A percentile compares a stretch with the other conserved stretches of the same genome.
Conservation (phyloP, 2,329 filamentous ascomycete genomes). For the Monosporascus sp. region DNA sequence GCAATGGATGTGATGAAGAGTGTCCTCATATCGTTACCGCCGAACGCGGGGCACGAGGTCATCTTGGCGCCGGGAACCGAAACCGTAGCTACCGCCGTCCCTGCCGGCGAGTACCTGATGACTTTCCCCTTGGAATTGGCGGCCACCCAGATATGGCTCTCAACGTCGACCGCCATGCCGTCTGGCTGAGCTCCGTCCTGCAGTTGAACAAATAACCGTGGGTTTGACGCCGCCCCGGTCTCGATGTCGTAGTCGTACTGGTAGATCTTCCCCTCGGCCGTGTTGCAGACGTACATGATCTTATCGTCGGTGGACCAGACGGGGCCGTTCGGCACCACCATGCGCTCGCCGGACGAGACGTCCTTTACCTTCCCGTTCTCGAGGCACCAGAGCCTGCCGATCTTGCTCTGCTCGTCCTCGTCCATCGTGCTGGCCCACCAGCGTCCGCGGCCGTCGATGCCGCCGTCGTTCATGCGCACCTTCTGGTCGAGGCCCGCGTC, state of each 20-base stretch:
- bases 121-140: constrained; percentile 13
- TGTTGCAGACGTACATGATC: constrained; percentile 2
- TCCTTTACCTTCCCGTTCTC: constrained; percentile 4
- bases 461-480: constrained; percentile 21
- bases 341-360: constrained; percentile 7
- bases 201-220: constrained; percentile 1
- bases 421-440: constrained; percentile 23
- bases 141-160: constrained; percentile 6
- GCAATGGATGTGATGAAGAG: constrained; percentile 12
- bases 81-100: constrained; percentile 2
- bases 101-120: constrained; percentile 7
- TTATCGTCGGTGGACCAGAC: constrained; percentile 18
- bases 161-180: constrained; percentile 7
- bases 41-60: constrained; percentile 12
- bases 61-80: constrained; percentile 9
- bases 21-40: constrained; percentile 7
- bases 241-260: constrained; percentile 11
- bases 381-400: constrained; percentile 19
- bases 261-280: constrained; percentile 5
- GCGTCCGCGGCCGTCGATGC: constrained; percentile 14
- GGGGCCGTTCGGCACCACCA: constrained; percentile 18
- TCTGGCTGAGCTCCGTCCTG: constrained; percentile 7
- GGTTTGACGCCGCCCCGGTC: constrained; percentile 4
- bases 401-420: constrained; percentile 13
- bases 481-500: constrained; percentile 10